A percentile compares a stretch with the other conserved stretches of the same genome.
Conservation (phyloP, 805 yeast species). For the Kodamaea nitidulidarum region DNA sequence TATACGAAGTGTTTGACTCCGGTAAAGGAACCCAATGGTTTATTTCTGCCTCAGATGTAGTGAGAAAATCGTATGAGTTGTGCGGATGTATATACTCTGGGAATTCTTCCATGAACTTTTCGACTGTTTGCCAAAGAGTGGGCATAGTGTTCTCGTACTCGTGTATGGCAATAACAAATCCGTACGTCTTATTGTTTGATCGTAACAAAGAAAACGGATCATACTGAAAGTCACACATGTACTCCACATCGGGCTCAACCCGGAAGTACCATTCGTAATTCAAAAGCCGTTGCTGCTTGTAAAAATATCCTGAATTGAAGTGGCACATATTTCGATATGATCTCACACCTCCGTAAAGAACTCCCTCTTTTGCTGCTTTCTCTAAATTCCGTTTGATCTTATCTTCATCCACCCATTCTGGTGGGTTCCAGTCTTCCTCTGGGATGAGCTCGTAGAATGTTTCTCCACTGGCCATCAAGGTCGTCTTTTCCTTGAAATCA, state of each 20-base stretch:
- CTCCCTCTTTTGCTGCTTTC: slow-evolving; percentile 16
- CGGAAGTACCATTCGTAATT: slow-evolving; percentile 56
- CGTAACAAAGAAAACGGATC: slow-evolving; percentile 48
- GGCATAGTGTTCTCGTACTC: slow-evolving; percentile 52
- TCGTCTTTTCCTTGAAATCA: slow-evolving; percentile 39
- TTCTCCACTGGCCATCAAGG: slow-evolving; percentile 42
- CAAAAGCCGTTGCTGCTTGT: slow-evolving; percentile 40
- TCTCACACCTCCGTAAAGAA: slow-evolving; percentile 46
- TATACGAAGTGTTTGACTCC: slow-evolving; percentile 29
- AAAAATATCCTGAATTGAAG: slow-evolving; percentile 64
- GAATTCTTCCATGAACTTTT: slow-evolving; percentile 39
- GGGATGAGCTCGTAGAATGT: slow-evolving; percentile 41
- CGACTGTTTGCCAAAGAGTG: slow-evolving; percentile 48
- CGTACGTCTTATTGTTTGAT: slow-evolving; percentile 43
- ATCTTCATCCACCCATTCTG: slow-evolving; percentile 28
- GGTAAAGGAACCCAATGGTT: slow-evolving; percentile 15
- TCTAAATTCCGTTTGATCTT: slow-evolving; percentile 25
- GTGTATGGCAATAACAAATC: slow-evolving; percentile 47
- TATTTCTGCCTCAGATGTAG: slow-evolving; percentile 37
- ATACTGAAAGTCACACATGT: slow-evolving; percentile 53
- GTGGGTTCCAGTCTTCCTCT: slow-evolving; percentile 38
- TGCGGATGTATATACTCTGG: slow-evolving; percentile 46
- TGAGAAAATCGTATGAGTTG: slow-evolving; percentile 46
- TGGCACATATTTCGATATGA: slow-evolving; percentile 67
- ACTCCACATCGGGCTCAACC: slow-evolving; percentile 56